These are phyloP conservation scores for Linnemannia schmuckeri DNA, from an alignment of 192 early-diverging fungal species.

Conservation along the genomic window DNA sequence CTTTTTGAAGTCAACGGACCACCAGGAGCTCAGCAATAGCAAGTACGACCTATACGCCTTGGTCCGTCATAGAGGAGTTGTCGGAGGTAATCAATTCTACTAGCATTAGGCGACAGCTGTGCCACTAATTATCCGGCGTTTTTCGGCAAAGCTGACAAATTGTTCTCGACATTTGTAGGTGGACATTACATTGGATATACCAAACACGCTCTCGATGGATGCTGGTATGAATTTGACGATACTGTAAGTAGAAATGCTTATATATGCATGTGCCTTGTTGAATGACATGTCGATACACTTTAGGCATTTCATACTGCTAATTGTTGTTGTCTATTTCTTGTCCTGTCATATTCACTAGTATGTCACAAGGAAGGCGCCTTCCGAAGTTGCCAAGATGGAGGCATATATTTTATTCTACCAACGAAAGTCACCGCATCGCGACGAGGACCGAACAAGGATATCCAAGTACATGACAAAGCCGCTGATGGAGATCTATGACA, in stretches of 20 bases:
- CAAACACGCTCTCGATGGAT: constrained; percentile 46
- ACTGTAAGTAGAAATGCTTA: constrained; percentile 35
- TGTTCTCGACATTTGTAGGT: constrained; percentile 15
- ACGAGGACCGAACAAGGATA: constrained; percentile 47
- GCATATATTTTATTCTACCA: constrained; percentile 58
- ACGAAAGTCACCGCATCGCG: constrained; percentile 36
- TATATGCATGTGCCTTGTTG: background rate
- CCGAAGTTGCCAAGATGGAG: constrained; percentile 56
- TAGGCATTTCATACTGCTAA: background rate
- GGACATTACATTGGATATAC: constrained; percentile 60
- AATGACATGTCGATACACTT: background rate
- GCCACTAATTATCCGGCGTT: too few relatives aligned
- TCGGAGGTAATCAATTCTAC: constrained; percentile 41
- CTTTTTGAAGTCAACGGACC: constrained; percentile 49
- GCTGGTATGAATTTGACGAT: constrained; percentile 63
- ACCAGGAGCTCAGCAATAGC: constrained; percentile 29
- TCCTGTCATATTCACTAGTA: constrained; percentile 13
- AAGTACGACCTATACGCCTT: constrained; percentile 59
- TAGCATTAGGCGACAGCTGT: background rate
- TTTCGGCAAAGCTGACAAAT: background rate
- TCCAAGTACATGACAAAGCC: constrained; percentile 47
- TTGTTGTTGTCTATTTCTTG: background rate
- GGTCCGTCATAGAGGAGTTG: constrained; percentile 53
- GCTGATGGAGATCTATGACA: constrained; percentile 45
- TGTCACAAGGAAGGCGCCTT: constrained; percentile 51